Evolutionary conservation across 2,329 filamentous ascomycete genomes (phyloP).

Genomic region (Huntiella bhutanensis): DNA sequence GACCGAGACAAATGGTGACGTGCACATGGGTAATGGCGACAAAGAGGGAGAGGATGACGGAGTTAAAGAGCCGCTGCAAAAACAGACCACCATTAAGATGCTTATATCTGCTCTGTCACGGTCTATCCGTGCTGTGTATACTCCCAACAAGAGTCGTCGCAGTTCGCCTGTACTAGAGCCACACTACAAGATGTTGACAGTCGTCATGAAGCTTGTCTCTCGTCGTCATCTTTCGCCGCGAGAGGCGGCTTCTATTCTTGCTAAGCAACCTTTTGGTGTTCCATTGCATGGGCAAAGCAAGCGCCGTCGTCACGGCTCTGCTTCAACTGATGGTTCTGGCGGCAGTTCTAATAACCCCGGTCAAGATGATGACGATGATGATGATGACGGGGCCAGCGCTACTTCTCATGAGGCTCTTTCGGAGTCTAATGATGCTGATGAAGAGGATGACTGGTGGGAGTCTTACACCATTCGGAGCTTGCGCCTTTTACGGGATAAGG

Average conservation of each 20-base stretch:
- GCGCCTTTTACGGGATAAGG: conserved; percentile 41
- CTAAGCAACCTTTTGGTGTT: conserved; percentile 34
- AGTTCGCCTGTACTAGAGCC: conserved; percentile 68
- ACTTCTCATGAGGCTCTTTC: conserved; percentile 4
- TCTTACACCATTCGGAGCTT: conserved; percentile 33
- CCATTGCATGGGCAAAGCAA: conserved; percentile 6
- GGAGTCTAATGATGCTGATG: conserved; percentile 23
- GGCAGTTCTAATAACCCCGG: conserved; percentile 18
- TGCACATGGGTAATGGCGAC: conserved; percentile 14
- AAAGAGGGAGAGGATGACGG: background rate
- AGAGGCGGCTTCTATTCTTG: conserved; percentile 32
- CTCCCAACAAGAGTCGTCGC: conserved; percentile 35
- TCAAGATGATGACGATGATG: conserved; percentile 18
- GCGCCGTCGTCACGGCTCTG: conserved; percentile 22
- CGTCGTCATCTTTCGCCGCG: conserved; percentile 28
- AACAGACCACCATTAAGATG: conserved; percentile 21
- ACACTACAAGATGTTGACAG: conserved; percentile 74
- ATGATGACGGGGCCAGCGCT: background rate
- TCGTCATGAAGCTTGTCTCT: conserved; percentile 63
- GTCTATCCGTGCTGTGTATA: conserved; percentile 30
- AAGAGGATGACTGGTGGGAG: conserved; percentile 39
- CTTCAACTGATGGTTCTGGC: background rate
- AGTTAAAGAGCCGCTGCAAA: background rate
- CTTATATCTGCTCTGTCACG: conserved; percentile 32
- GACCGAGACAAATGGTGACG: background rate